These are phyloP conservation scores for Suillus lakei DNA, from an alignment of 768 basidiomycete species.

Conservation along the genomic window DNA sequence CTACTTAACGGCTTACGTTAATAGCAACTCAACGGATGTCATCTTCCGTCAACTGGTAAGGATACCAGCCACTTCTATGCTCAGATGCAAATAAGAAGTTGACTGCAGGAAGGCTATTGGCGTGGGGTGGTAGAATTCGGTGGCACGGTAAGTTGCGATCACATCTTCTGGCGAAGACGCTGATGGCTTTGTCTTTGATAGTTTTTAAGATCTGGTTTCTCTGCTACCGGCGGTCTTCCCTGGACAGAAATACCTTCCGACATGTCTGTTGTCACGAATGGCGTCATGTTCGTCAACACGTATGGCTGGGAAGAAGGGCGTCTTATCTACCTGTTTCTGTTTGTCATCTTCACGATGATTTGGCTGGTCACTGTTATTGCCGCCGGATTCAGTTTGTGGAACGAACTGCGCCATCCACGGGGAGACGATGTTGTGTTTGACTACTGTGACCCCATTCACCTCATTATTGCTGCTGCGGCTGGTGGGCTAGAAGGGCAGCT, in stretches of 20 bases:
- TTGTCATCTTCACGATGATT: background rate
- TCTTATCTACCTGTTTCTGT: slow-evolving; percentile 2
- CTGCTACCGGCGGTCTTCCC: background rate
- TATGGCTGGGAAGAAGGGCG: background rate
- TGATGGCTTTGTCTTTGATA: background rate
- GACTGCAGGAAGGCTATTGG: background rate
- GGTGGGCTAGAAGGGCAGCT: background rate
- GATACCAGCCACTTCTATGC: background rate
- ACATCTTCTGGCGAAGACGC: background rate
- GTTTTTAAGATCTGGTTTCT: slow-evolving; percentile 6
- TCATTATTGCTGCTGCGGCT: slow-evolving; percentile 1
- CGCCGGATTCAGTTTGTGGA: background rate
- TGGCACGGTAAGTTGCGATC: background rate
- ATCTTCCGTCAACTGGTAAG: background rate
- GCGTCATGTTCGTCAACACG: slow-evolving; percentile 1
- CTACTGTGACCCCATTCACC: background rate
- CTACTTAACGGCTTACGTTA: background rate
- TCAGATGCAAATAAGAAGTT: background rate
- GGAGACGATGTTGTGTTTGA: background rate
- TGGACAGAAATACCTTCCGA: slow-evolving; percentile 6
- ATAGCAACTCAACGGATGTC: background rate
- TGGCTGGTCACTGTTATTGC: background rate
- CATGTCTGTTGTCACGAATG: background rate
- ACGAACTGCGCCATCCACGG: background rate
- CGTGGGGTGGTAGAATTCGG: background rate